Evolutionary conservation across 2,329 filamentous ascomycete genomes (phyloP).

Genomic region (Xenoacremonium recifei): DNA sequence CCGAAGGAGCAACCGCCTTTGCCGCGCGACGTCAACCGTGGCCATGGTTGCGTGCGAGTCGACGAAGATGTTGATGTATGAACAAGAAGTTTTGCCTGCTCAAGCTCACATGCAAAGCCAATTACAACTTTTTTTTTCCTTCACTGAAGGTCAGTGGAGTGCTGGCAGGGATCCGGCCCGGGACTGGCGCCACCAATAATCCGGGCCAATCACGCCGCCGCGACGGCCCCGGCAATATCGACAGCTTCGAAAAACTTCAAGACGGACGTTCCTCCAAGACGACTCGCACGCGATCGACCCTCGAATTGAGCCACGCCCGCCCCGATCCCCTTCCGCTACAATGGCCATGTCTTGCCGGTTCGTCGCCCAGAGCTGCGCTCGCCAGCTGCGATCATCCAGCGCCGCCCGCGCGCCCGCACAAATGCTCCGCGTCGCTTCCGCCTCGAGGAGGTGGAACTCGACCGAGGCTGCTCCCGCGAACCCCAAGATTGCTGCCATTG

Average conservation of each 20-base stretch:
- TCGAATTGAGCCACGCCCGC: conserved; percentile 25
- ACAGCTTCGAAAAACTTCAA: conserved; percentile 45
- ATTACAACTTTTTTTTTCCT: conserved; percentile 37
- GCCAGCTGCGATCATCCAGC: conserved; percentile 54
- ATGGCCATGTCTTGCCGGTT: conserved; percentile 65
- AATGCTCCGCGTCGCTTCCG: conserved; percentile 42
- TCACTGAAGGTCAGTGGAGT: too few species aligned
- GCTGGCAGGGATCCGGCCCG: conserved; percentile 25
- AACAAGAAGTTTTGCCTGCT: conserved; percentile 18
- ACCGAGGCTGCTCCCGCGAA: conserved; percentile 70
- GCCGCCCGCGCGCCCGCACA: conserved; percentile 49
- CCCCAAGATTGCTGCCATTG: conserved; percentile 91
- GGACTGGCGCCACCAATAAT: conserved; percentile 33
- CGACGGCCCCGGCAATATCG: conserved; percentile 15
- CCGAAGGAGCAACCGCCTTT: conserved; percentile 55
- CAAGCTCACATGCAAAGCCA: conserved; percentile 22
- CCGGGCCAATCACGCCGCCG: conserved; percentile 35
- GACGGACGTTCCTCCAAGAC: conserved; percentile 25
- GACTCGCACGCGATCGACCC: conserved; percentile 26
- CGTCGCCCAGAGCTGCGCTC: conserved; percentile 63
- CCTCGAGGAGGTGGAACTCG: conserved; percentile 80
- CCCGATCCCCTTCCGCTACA: conserved; percentile 31
- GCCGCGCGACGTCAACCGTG: conserved; percentile 52
- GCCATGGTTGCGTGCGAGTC: conserved; percentile 47
- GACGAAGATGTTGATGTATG: conserved; percentile 24